Conservation (phyloP, 768 basidiomycete species). For the Pilatotrama ljubarskyi region DNA sequence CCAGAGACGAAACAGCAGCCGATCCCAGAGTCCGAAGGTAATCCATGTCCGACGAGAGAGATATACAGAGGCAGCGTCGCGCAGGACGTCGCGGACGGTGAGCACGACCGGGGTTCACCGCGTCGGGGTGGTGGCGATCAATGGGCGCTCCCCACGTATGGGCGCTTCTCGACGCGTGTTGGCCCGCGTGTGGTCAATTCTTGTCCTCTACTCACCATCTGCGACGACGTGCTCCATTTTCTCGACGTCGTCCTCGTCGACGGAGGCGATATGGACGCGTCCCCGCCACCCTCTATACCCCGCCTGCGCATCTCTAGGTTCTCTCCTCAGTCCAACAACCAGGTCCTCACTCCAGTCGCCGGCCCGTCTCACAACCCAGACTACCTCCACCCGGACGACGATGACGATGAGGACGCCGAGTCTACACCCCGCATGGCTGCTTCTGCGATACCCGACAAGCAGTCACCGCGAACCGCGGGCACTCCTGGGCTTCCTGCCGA, state of each 20-base stretch:
- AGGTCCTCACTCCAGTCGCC: slow-evolving; percentile 27
- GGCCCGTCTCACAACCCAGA: slow-evolving; percentile 38
- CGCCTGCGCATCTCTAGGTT: slow-evolving; percentile 27
- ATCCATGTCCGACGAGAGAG: slow-evolving; percentile 56
- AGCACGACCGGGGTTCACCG: background rate
- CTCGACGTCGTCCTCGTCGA: slow-evolving; percentile 14
- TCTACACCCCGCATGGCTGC: slow-evolving; percentile 38
- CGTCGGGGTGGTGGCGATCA: slow-evolving; percentile 3
- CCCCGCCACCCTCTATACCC: slow-evolving; percentile 19
- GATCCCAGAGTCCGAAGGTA: slow-evolving; percentile 81
- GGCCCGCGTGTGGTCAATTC: slow-evolving; percentile 4
- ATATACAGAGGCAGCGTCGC: background rate
- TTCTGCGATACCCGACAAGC: slow-evolving; percentile 24
- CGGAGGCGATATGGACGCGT: slow-evolving; percentile 27
- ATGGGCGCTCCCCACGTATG: background rate
- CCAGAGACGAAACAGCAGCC: slow-evolving; percentile 85
- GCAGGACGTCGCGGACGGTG: background rate
- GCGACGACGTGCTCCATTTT: slow-evolving; percentile 2
- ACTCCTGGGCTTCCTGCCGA: slow-evolving; percentile 30
- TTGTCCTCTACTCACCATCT: slow-evolving; percentile 4
- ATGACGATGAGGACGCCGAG: slow-evolving; percentile 38
- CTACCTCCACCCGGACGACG: slow-evolving; percentile 24
- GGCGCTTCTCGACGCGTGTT: slow-evolving; percentile 7
- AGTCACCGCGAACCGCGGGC: slow-evolving; percentile 10
- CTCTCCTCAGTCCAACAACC: slow-evolving; percentile 17